Conservation (phyloP, 2,329 filamentous ascomycete species). For the Colletotrichum higginsianum region DNA sequence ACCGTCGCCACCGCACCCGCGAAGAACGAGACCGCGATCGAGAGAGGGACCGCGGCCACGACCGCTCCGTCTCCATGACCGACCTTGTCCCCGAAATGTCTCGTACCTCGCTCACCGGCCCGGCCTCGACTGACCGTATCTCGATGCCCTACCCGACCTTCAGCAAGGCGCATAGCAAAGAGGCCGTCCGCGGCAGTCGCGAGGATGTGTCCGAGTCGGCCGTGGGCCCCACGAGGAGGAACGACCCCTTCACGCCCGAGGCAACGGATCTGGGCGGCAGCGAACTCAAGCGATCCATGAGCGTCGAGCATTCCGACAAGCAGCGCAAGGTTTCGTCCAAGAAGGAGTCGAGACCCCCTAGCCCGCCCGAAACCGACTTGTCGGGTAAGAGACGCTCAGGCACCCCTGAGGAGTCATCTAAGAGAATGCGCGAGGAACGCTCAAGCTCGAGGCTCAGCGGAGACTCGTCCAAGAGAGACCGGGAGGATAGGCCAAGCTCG, state of each 20-base stretch:
- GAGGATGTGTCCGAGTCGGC: slow-evolving; percentile 62
- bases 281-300: slow-evolving; percentile 64
- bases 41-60: slow-evolving; percentile 49
- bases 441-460: slow-evolving; percentile 62
- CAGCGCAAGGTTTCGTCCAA: slow-evolving; percentile 55
- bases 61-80: slow-evolving; percentile 58
- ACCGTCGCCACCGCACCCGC: slow-evolving; percentile 42
- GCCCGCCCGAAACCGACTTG: slow-evolving; percentile 75
- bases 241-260: slow-evolving; percentile 76
- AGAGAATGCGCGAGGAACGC: slow-evolving; percentile 51
- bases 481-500: slow-evolving; percentile 59
- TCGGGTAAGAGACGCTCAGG: slow-evolving; percentile 59
- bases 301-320: slow-evolving; percentile 56
- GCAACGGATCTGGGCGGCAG: slow-evolving; percentile 76
- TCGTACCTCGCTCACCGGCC: slow-evolving; percentile 49
- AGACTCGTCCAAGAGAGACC: slow-evolving; percentile 36
- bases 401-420: slow-evolving; percentile 46
- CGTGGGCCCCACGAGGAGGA: slow-evolving; percentile 46
- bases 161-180: slow-evolving; percentile 93
- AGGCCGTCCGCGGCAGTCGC: slow-evolving; percentile 79
- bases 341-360: slow-evolving; percentile 69
- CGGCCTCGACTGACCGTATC: slow-evolving; percentile 59
- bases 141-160: slow-evolving; percentile 84
- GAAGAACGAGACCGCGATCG: slow-evolving; percentile 46
- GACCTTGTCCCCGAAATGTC: slow-evolving; percentile 66